Evolutionary conservation across 169 alveolate genomes (phyloP).

Genomic region (Eimeria falciformis): DNA sequence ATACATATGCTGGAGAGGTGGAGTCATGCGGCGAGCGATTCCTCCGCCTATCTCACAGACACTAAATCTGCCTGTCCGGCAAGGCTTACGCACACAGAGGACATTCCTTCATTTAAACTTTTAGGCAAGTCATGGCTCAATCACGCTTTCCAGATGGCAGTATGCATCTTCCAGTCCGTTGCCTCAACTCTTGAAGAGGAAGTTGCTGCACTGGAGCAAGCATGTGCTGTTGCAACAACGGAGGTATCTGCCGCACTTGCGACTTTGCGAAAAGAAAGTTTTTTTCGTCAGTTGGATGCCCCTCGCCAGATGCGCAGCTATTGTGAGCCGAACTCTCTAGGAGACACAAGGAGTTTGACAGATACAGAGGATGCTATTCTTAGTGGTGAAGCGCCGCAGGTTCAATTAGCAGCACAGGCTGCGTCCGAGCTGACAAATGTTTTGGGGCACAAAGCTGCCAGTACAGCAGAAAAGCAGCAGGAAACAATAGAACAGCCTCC

Average conservation of each 20-base stretch:
- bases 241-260: conserved; percentile 28
- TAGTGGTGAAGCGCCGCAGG: conserved; percentile 35
- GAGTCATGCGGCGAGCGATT: not conserved
- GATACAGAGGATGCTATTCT: conserved; percentile 35
- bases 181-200: not conserved
- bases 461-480: not conserved
- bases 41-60: not conserved
- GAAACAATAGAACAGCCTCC: too few relatives aligned
- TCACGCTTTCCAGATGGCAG: conserved; percentile 11
- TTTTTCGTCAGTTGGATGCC: not conserved
- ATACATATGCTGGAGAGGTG: not conserved
- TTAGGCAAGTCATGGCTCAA: not conserved
- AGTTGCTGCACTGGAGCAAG: not conserved
- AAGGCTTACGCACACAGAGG: not conserved
- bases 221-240: conserved; percentile 16
- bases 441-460: not conserved
- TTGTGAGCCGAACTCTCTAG: not conserved
- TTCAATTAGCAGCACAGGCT: conserved; percentile 29
- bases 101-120: too few relatives aligned
- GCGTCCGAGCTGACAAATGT: not conserved
- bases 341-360: not conserved
- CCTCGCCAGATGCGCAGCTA: not conserved
- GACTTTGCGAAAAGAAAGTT: not conserved
- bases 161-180: conserved; percentile 14
- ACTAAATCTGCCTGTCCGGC: not conserved